Evolutionary conservation across 306 rosid genomes (phyloP).

Genomic region (Elaeagnus macrophylla): DNA sequence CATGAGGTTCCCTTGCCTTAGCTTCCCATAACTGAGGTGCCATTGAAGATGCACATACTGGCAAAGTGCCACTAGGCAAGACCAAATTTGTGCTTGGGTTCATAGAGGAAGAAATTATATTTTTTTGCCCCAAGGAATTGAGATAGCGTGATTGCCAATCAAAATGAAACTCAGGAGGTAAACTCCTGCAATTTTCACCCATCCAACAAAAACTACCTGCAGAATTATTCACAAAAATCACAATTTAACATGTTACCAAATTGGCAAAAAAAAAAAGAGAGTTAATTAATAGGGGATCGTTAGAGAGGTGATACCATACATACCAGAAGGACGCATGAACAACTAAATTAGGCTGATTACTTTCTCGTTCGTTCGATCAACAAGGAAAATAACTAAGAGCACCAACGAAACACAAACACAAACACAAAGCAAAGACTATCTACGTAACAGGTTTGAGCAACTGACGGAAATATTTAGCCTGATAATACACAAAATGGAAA

Average conservation of each 20-base stretch:
- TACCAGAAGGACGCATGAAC: too few species aligned
- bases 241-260: too few species aligned
- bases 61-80: conserved; percentile 31
- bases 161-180: conserved; percentile 36
- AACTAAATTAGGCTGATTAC: conserved; percentile 14
- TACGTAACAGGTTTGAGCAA: conserved; percentile 93
- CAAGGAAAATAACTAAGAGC: conserved; percentile 31
- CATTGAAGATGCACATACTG: conserved; percentile 29
- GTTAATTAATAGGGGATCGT: too few species aligned
- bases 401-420: conserved; percentile 30
- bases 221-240: too few species aligned
- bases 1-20: conserved; percentile 31
- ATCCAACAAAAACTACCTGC: conserved; percentile 18
- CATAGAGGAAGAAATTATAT: too few species aligned
- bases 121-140: conserved; percentile 5
- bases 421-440: conserved; percentile 21
- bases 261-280: too few species aligned
- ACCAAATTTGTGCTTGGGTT: conserved; percentile 17
- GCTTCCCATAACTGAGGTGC: conserved; percentile 26
- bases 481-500: conserved; percentile 13
- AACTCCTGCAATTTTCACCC: conserved; percentile 42
- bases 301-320: too few species aligned
- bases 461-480: conserved; percentile 88
- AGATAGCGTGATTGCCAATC: conserved; percentile 42
- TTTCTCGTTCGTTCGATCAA: conserved; percentile 31